Evolutionary conservation across 1,284 basidiomycete species (phyloP).

Genomic region (Sanghuangporus sanghuang): DNA sequence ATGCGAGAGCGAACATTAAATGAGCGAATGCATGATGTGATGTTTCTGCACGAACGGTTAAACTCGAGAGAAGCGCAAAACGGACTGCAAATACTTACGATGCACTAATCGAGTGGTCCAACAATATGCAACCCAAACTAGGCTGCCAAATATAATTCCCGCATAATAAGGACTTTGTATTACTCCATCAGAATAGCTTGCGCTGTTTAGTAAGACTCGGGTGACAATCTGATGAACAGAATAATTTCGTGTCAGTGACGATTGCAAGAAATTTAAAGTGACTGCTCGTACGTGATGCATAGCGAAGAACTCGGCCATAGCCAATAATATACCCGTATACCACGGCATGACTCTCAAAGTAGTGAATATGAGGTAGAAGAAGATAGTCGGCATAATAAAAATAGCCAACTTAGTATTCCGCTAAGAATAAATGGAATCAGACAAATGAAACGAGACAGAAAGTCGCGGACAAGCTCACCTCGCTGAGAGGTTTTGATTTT

Average conservation of each 20-base stretch:
- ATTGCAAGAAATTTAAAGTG: slow-evolving; percentile 3
- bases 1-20: slow-evolving; percentile 66
- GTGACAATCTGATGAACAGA: slow-evolving; percentile 59
- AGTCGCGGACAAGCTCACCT: slow-evolving; percentile 41
- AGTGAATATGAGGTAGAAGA: slow-evolving; percentile 79
- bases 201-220: slow-evolving; percentile 74
- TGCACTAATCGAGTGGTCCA: slow-evolving; percentile 76
- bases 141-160: slow-evolving; percentile 81
- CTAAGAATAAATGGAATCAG: slow-evolving; percentile 31
- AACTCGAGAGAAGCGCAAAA: neutral
- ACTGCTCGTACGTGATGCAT: slow-evolving; percentile 79
- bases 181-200: slow-evolving; percentile 72
- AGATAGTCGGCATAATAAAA: slow-evolving; percentile 73
- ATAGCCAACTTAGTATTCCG: slow-evolving; percentile 80
- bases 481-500: slow-evolving; percentile 61
- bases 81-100: slow-evolving; percentile 39
- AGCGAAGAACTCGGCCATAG: slow-evolving; percentile 80
- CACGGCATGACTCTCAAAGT: slow-evolving; percentile 81
- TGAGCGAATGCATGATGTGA: slow-evolving; percentile 74
- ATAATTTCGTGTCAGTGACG: slow-evolving; percentile 11
- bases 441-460: neutral
- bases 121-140: slow-evolving; percentile 82
- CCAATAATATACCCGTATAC: slow-evolving; percentile 83
- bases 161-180: slow-evolving; percentile 86
- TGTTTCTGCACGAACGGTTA: slow-evolving; percentile 43